A percentile compares a stretch with the other conserved stretches of the same genome.
These are phyloP conservation scores for Dentipellis fragilis DNA, from an alignment of 768 basidiomycete genomes.

Conservation along the genomic window DNA sequence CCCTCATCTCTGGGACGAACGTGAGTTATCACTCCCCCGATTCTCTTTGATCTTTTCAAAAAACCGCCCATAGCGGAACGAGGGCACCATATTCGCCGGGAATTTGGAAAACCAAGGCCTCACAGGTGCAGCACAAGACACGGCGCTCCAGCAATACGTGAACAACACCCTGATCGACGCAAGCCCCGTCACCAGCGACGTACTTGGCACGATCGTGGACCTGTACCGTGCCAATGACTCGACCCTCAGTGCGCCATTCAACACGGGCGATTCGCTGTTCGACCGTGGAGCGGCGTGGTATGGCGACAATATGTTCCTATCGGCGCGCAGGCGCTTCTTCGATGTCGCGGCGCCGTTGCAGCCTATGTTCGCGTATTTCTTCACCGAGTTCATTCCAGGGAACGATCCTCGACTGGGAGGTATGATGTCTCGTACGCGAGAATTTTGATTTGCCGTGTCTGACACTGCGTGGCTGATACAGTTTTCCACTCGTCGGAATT, in stretches of 20 bases:
- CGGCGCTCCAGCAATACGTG: constrained; percentile 39
- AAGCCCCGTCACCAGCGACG: constrained; percentile 32
- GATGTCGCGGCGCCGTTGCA: constrained; percentile 35
- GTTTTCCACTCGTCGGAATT: constrained; percentile 44
- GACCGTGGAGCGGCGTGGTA: constrained; percentile 50
- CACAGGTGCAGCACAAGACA: constrained; percentile 28
- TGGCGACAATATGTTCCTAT: constrained; percentile 46
- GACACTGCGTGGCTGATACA: constrained; percentile 10
- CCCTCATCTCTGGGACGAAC: constrained; percentile 42
- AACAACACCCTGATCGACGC: constrained; percentile 41
- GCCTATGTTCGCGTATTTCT: constrained; percentile 44
- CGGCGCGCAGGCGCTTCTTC: constrained; percentile 40
- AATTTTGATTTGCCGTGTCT: neutral
- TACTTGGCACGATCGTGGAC: constrained; percentile 27
- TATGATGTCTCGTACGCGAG: constrained; percentile 15
- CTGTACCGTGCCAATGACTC: constrained; percentile 42
- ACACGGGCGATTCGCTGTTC: constrained; percentile 50
- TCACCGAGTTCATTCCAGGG: constrained; percentile 49
- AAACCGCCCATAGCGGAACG: constrained; percentile 46
- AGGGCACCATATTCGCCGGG: constrained; percentile 37
- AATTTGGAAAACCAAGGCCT: constrained; percentile 29
- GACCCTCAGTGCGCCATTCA: constrained; percentile 29
- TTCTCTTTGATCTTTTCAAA: constrained; percentile 5
- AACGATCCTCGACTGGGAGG: constrained; percentile 38
- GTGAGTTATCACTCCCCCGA: constrained; percentile 20